Percentiles rank a stretch among this genome's conserved stretches.
These are phyloP conservation scores for Botryotinia globosa DNA, from an alignment of 2,329 filamentous ascomycete genomes.

Conservation along the genomic window DNA sequence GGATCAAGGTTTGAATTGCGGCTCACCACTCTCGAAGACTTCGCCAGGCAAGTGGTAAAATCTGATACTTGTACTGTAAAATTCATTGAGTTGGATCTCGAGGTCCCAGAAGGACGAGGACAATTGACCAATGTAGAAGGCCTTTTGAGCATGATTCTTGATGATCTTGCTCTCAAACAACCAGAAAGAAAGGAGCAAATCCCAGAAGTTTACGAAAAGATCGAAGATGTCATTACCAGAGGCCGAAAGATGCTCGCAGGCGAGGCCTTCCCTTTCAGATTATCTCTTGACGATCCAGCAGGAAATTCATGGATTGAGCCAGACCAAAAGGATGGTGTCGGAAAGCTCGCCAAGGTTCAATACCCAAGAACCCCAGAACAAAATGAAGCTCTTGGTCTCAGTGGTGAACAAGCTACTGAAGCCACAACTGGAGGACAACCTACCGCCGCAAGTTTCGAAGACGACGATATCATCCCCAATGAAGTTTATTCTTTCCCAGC, in stretches of 20 bases:
- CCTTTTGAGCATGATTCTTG: slow-evolving; percentile 71
- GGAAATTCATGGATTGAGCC: slow-evolving; percentile 98
- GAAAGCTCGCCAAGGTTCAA: slow-evolving; percentile 85
- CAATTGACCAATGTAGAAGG: slow-evolving; percentile 94
- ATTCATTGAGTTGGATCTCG: slow-evolving; percentile 87
- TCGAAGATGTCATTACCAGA: slow-evolving; percentile 72
- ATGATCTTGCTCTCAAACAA: slow-evolving; percentile 80
- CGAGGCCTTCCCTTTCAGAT: slow-evolving; percentile 78
- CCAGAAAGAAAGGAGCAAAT: slow-evolving; percentile 73
- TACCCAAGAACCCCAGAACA: slow-evolving; percentile 81
- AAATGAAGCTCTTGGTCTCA: slow-evolving; percentile 80
- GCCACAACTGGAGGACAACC: slow-evolving; percentile 45
- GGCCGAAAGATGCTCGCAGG: slow-evolving; percentile 76
- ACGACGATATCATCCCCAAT: slow-evolving; percentile 81
- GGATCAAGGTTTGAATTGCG: slow-evolving; percentile 81
- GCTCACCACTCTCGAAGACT: slow-evolving; percentile 68
- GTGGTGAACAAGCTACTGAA: slow-evolving; percentile 55
- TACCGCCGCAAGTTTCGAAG: slow-evolving; percentile 43
- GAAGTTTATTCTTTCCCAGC: slow-evolving; percentile 92
- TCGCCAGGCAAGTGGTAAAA: slow-evolving; percentile 87
- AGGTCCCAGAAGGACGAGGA: slow-evolving; percentile 86
- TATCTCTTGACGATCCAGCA: slow-evolving; percentile 84
- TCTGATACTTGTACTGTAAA: slow-evolving; percentile 83
- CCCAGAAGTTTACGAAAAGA: slow-evolving; percentile 75
- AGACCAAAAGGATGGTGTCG: slow-evolving; percentile 71